Conservation (phyloP, 2,329 filamentous ascomycete genomes). For the Microdochium paspali region DNA sequence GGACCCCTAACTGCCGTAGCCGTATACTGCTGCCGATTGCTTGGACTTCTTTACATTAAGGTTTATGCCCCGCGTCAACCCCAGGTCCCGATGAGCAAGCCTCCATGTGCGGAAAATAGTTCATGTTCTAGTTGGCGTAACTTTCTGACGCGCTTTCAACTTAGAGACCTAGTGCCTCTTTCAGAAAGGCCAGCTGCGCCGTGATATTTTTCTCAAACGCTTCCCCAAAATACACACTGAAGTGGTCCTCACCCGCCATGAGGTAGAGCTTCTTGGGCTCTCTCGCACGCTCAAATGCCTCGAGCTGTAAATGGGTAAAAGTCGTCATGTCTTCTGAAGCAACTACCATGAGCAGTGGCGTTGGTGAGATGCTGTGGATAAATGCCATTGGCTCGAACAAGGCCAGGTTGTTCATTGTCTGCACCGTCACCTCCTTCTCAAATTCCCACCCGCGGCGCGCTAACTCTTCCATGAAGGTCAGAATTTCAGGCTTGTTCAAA, state of each 20-base stretch:
- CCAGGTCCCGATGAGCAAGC: too few species aligned
- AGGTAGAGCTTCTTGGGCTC: conserved; percentile 6
- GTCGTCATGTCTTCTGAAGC: conserved; percentile 2
- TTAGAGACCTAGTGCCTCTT: not conserved
- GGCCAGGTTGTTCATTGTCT: not conserved
- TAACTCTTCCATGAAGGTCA: not conserved
- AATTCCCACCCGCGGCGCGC: not conserved
- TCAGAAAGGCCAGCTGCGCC: not conserved
- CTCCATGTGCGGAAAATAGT: too few species aligned
- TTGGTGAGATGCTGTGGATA: conserved; percentile 7
- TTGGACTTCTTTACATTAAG: too few species aligned
- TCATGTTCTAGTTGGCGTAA: too few species aligned
- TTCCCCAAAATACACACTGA: conserved; percentile 4
- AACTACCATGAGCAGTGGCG: conserved; percentile 7
- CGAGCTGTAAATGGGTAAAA: conserved; percentile 1
- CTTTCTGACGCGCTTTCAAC: too few species aligned
- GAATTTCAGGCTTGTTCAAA: not conserved
- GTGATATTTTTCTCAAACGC: not conserved
- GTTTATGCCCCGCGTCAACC: too few species aligned
- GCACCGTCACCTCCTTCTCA: not conserved
- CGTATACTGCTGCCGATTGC: not conserved
- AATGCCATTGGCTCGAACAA: conserved; percentile 4
- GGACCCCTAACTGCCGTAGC: not conserved
- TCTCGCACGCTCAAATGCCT: conserved; percentile 5
- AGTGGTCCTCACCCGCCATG: conserved; percentile 1